Evolutionary conservation across 31 red algal species (phyloP), one percentile per base, ranked within the genome.

Genomic region (Bonnemaisonia californica): DNA sequence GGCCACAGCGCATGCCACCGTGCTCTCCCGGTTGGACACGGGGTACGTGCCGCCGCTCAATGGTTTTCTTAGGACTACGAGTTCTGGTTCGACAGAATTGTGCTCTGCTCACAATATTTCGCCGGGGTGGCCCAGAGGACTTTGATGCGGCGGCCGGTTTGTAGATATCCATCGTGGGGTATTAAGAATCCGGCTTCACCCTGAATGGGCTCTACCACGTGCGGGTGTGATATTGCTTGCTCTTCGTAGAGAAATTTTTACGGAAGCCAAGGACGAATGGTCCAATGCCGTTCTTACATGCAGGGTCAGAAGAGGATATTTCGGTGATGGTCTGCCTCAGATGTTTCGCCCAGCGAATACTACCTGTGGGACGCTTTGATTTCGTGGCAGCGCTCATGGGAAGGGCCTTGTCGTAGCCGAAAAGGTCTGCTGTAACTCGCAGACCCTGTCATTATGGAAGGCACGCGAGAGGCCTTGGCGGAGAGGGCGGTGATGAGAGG

Each of bases 181-280:
- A 99, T 82, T n/a, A 95, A 78, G 34, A 99, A 83, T 16, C 97
- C 97, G 9, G 97, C 97, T 62, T 99, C 97, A 12, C 97, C 97
- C 73, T 99, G 97, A 31, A 99, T 96, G 11, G 97, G 93, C 74
- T 99, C 97, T 9, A 99, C 97, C 93, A 99, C 90, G 54, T 93
- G 89, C 4, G 89, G 93, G 28, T 99, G 68, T 2, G 65, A 67
- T 1, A 92, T 73, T 9, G 79, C 84, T 39, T 62, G 62, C 59
- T 99, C 93, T 99, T 72, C 29, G 93, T 76, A 76, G 93, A 99
- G 13, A 83, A 76, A 13, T 94, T 70, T 1, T 92, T 47, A 66
- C 91, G 82, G 34, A 94, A 94, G 37, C 90, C 93, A 4, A 86
- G 93, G 8, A 94, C 80, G 64, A 94, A 96, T 19, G 97, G 97